Evolutionary conservation across 257 asterid genomes (phyloP).

Genomic region (Marsdenia floribunda): DNA sequence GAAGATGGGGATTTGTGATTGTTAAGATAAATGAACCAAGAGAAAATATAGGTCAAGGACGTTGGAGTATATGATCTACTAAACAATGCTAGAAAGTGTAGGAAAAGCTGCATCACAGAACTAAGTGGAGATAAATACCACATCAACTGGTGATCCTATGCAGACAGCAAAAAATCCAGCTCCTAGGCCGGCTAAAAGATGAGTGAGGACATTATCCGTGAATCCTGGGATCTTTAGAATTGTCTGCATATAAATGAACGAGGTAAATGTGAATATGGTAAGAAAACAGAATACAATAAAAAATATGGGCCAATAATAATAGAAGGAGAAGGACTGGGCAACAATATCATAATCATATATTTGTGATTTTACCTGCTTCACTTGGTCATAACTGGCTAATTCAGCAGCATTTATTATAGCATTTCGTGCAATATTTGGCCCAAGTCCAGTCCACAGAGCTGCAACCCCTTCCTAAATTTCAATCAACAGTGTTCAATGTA

Average conservation of each 20-base stretch:
- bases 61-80: not conserved
- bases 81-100: not conserved
- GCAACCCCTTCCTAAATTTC: conserved; percentile 69
- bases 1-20: not conserved
- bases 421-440: conserved; percentile 92
- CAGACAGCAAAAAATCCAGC: conserved; percentile 98
- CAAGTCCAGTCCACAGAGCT: conserved; percentile 92
- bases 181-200: conserved; percentile 84
- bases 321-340: not conserved
- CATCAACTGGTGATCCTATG: conserved; percentile 98
- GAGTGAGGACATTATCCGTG: conserved; percentile 87
- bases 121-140: conserved; percentile 41
- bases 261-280: conserved; percentile 3
- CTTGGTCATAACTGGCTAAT: conserved; percentile 97
- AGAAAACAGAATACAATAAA: conserved; percentile 15
- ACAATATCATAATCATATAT: not conserved
- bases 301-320: not conserved
- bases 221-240: conserved; percentile 92
- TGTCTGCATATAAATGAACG: conserved; percentile 39
- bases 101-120: not conserved
- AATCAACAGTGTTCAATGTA: not conserved
- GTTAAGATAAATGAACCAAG: not conserved
- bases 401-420: conserved; percentile 99
- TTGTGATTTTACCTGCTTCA: conserved; percentile 65
- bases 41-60: not conserved